Evolutionary conservation across 2,329 filamentous ascomycete genomes (phyloP), one percentile per base, ranked within the genome.

Genomic region (Alternaria tenuissima): DNA sequence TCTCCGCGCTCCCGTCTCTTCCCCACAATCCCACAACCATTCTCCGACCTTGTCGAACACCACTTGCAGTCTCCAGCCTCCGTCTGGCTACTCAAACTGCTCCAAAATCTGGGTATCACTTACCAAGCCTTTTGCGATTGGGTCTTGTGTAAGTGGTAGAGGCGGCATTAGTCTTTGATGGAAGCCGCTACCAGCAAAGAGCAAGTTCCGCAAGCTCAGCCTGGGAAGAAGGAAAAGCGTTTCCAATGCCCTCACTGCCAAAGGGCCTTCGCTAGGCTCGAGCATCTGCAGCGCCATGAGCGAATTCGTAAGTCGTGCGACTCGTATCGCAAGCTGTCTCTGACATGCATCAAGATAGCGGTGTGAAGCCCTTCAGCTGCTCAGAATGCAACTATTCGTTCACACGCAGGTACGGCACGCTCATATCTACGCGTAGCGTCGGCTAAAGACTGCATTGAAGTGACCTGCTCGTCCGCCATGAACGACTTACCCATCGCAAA

Each of bases 281-380:
- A 81, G 57, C 78, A 80, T 63, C 64, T 80, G 16, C 78, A 81
- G 60, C 72, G 78, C 8, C 78, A 80, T 71, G 78, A 80, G 61
- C 70, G 78, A 41, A 80, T 79, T 32, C 75, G 73, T 76, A 66
- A 70, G 71, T 67, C n/a, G 24, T 22, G 14, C 42, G n/a, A 24
- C 18, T 26, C 28, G 16, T 3, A 24, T 41, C 28, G 9, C 34
- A 42, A 26, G 26, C 52, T 30, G 8, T 32, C 32, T 53, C 64
- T 74, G 22, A 74, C 55, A 16, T 28, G 42, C 5, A 18, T 36
- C 53, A 43, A 75, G 77, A 81, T 64, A 80, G 77, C 43, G 76
- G 78, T 26, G 74, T 80, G 59, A 80, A 80, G 64, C 79, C 79
- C 7, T 81, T 80, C 66, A 66, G 70, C 41, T 81, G 79, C 61